Percentiles rank a stretch among this genome's conserved stretches.
phyloP scores from a whole-genome alignment of 1,284 basidiomycete species.

The Ustilago cynodontis region DNA sequence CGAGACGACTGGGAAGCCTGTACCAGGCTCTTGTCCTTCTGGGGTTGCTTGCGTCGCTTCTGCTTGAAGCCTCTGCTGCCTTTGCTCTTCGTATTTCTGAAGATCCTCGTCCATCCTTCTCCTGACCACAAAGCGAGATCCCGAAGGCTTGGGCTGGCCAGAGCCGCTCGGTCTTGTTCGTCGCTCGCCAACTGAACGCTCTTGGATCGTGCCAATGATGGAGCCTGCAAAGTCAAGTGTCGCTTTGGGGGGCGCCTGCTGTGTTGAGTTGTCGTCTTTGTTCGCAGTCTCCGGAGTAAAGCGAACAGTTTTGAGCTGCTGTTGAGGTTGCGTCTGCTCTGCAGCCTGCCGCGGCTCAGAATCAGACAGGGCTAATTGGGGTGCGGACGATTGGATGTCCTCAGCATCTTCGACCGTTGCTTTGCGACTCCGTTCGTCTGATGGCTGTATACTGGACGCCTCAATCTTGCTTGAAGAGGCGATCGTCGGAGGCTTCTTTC shows the following conservation, averaged over 20 bases:
- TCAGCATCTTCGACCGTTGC: slow-evolving; percentile 15
- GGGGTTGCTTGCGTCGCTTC: slow-evolving; percentile 5
- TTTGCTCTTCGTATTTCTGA: slow-evolving; percentile 39
- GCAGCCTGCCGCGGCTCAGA: neutral
- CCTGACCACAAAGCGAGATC: slow-evolving; percentile 41
- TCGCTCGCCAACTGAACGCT: slow-evolving; percentile 29
- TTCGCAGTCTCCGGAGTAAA: slow-evolving; percentile 12
- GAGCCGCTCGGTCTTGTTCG: slow-evolving; percentile 6
- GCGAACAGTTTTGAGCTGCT: slow-evolving; percentile 15
- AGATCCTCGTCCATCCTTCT: slow-evolving; percentile 52
- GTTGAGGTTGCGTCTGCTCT: neutral
- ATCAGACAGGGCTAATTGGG: neutral
- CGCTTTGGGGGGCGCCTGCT: neutral
- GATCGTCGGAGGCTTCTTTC: slow-evolving; percentile 45
- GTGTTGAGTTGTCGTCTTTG: neutral
- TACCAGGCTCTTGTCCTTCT: slow-evolving; percentile 37
- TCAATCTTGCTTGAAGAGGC: slow-evolving; percentile 20
- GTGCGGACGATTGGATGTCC: neutral
- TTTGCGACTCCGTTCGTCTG: neutral
- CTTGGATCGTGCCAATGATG: slow-evolving; percentile 44
- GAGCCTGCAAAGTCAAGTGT: slow-evolving; percentile 24
- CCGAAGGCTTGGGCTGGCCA: slow-evolving; percentile 20
- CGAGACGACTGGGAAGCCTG: slow-evolving; percentile 41
- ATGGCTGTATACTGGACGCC: neutral
- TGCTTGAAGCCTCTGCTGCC: slow-evolving; percentile 17